Percentiles rank a stretch among this genome's conserved stretches.
Evolutionary conservation across 1,139 yeast species (phyloP).

Genomic region (Eremothecium sinecaudum): DNA sequence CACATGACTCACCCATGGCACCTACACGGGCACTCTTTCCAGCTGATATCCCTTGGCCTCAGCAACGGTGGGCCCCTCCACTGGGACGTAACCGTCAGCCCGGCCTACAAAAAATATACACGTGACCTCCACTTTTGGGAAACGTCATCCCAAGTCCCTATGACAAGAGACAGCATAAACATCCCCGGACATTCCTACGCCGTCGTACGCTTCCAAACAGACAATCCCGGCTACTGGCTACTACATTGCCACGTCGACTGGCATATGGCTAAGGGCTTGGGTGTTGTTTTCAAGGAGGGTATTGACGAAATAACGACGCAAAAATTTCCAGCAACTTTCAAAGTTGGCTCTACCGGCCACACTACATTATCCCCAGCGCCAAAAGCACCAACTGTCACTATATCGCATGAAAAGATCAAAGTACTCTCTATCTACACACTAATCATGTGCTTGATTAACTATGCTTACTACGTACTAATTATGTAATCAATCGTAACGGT

Average conservation of each 20-base stretch:
- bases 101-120: conserved; percentile 17
- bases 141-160: conserved; percentile 34
- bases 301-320: background rate
- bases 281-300: conserved; percentile 42
- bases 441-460: background rate
- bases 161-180: conserved; percentile 56
- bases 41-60: conserved; percentile 51
- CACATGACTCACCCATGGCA: conserved; percentile 93
- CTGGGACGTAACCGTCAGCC: conserved; percentile 31
- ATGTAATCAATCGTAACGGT: background rate
- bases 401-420: background rate
- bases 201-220: conserved; percentile 47
- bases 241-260: conserved; percentile 79
- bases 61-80: conserved; percentile 37
- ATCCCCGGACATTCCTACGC: conserved; percentile 54
- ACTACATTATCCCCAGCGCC: background rate
- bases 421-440: background rate
- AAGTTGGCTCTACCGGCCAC: conserved; percentile 1
- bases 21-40: conserved; percentile 79
- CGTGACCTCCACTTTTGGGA: conserved; percentile 20
- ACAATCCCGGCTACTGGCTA: conserved; percentile 72
- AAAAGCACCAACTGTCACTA: background rate
- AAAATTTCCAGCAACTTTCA: background rate
- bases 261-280: conserved; percentile 66
- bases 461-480: background rate